A percentile compares a stretch with the other conserved stretches of the same genome.
phyloP scores from a whole-genome alignment of 495 filamentous ascomycete genomes.

The Viridothelium virens region DNA sequence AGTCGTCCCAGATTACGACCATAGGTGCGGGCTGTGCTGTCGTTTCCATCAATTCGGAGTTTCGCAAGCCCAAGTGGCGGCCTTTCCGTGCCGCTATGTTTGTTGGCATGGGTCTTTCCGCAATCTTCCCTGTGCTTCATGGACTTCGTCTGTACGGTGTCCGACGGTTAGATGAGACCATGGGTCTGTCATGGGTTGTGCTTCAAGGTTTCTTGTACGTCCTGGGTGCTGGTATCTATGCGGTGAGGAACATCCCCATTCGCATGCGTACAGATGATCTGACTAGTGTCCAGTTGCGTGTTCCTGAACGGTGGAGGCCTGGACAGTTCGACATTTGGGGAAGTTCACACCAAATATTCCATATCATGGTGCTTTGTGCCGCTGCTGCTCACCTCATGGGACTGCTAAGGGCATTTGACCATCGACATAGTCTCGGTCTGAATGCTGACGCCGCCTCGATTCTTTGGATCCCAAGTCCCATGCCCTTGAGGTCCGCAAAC shows the following conservation, averaged over 20 bases:
- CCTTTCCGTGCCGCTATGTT: constrained; percentile 90
- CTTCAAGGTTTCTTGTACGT: constrained; percentile 79
- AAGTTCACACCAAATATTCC: constrained; percentile 74
- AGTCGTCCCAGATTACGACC: constrained; percentile 54
- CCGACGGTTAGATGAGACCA: constrained; percentile 53
- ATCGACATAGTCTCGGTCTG: constrained; percentile 25
- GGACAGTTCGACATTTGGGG: constrained; percentile 68
- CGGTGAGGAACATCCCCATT: constrained; percentile 39
- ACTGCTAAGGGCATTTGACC: constrained; percentile 43
- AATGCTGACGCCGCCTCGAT: no score
- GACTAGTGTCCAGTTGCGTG: constrained; percentile 23
- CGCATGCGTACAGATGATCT: neutral
- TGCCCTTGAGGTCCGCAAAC: no score
- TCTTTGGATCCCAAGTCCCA: no score
- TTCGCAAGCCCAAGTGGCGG: constrained; percentile 73
- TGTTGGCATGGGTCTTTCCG: constrained; percentile 77
- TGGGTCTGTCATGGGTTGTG: constrained; percentile 77
- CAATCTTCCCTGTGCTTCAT: constrained; percentile 71
- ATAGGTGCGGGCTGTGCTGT: constrained; percentile 65
- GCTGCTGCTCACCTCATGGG: constrained; percentile 58
- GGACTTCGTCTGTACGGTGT: constrained; percentile 57
- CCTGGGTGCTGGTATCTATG: constrained; percentile 76
- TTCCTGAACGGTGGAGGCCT: constrained; percentile 56
- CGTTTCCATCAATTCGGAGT: constrained; percentile 68
- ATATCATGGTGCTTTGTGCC: constrained; percentile 61